Evolutionary conservation across 2,329 filamentous ascomycete genomes (phyloP).

Genomic region (Calonectria pseudoreteaudii): DNA sequence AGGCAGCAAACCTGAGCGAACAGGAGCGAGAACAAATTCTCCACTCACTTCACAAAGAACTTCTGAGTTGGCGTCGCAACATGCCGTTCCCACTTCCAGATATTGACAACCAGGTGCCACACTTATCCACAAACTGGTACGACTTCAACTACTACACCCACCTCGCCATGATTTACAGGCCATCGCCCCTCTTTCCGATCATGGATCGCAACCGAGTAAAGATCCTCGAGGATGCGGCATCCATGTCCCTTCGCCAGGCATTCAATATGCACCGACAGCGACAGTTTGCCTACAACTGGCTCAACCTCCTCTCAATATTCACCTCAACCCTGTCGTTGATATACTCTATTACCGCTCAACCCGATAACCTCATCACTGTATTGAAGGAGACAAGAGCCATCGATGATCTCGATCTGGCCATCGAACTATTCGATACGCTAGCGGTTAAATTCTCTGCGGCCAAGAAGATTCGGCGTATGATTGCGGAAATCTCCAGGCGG

Average conservation of each 20-base stretch:
- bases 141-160: conserved; percentile 62
- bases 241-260: conserved; percentile 57
- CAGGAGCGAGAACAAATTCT: conserved; percentile 49
- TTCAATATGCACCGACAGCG: conserved; percentile 52
- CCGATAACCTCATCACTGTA: conserved; percentile 44
- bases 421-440: conserved; percentile 47
- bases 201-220: conserved; percentile 50
- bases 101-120: conserved; percentile 53
- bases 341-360: conserved; percentile 55
- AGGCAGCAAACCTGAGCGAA: conserved; percentile 25
- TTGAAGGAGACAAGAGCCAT: conserved; percentile 44
- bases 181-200: conserved; percentile 55
- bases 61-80: conserved; percentile 57
- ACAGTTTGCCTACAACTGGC: conserved; percentile 56
- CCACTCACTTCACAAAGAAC: conserved; percentile 51
- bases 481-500: conserved; percentile 38
- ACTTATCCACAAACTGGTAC: conserved; percentile 58
- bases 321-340: conserved; percentile 56
- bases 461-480: conserved; percentile 42
- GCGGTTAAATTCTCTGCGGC: conserved; percentile 47
- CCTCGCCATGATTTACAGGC: conserved; percentile 57
- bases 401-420: conserved; percentile 45
- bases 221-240: conserved; percentile 52
- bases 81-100: conserved; percentile 59
- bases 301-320: conserved; percentile 55